These are phyloP conservation scores for bread wheat (Triticum aestivum) DNA, from an alignment of 176 grass and related monocot species.

Conservation along the genomic window IWGSC_CS_RefSeq_v2.1 NC_057799.1:533460860-533461359, in stretches of 20 bases:
- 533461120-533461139: conserved; percentile 57
- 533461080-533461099: neutral
- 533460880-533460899: neutral
- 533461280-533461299: conserved; percentile 57
- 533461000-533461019: neutral
- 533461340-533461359: conserved; percentile 31
- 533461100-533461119: neutral
- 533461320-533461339: conserved; percentile 65
- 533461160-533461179: conserved; percentile 32
- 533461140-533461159: conserved; percentile 42
- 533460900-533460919: neutral
- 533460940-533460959: neutral
- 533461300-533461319: conserved; percentile 56
- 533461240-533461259: conserved; percentile 52
- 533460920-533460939: neutral
- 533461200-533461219: neutral
- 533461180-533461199: conserved; percentile 10
- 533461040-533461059: neutral
- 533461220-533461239: conserved; percentile 23
- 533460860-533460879: neutral
- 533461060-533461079: neutral
- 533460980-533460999: neutral
- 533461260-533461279: conserved; percentile 54
- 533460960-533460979: neutral
- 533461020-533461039: too few relatives aligned